Conservation (phyloP, 129 eudicot species). For the Deinandra increscens region DNA sequence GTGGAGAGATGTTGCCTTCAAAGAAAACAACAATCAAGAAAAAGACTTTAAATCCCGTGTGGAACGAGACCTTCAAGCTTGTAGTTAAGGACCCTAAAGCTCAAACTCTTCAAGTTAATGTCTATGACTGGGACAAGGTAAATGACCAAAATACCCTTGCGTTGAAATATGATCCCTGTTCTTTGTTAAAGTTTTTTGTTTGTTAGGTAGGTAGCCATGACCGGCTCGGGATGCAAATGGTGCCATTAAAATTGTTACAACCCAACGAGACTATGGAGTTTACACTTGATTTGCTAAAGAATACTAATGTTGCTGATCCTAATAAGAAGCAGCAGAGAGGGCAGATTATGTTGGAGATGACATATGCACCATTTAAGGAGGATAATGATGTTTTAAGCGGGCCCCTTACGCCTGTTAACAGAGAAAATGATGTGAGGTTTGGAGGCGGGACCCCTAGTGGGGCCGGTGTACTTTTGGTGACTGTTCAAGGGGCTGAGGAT, state of each 20-base stretch:
- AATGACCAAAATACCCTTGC: slow-evolving; percentile 13
- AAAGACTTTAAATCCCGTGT: slow-evolving; percentile 68
- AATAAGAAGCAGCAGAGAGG: slow-evolving; percentile 72
- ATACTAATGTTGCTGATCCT: slow-evolving; percentile 41
- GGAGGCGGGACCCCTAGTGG: slow-evolving; percentile 31
- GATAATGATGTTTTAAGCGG: slow-evolving; percentile 51
- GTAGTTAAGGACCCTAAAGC: slow-evolving; percentile 72
- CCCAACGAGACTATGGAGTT: slow-evolving; percentile 65
- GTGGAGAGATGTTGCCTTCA: slow-evolving; percentile 65
- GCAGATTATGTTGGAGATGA: slow-evolving; percentile 61
- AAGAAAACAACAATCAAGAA: slow-evolving; percentile 73
- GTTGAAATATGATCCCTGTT: slow-evolving; percentile 1
- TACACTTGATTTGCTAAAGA: slow-evolving; percentile 72
- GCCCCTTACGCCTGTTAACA: slow-evolving; percentile 22
- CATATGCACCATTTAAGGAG: slow-evolving; percentile 72
- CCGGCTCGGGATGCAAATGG: slow-evolving; percentile 64
- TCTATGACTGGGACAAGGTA: slow-evolving; percentile 92
- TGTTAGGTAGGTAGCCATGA: slow-evolving; percentile 82
- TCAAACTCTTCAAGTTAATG: slow-evolving; percentile 57
- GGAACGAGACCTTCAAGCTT: slow-evolving; percentile 84
- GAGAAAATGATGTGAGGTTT: slow-evolving; percentile 28
- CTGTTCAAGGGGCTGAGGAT: slow-evolving; percentile 77
- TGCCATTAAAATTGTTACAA: slow-evolving; percentile 57
- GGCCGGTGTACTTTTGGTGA: slow-evolving; percentile 54
- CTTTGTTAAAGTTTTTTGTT: slow-evolving; percentile 13